A percentile compares a stretch with the other conserved stretches of the same genome.
Conservation (phyloP, 2,329 filamentous ascomycete species). For the Didymella segeticola region DNA sequence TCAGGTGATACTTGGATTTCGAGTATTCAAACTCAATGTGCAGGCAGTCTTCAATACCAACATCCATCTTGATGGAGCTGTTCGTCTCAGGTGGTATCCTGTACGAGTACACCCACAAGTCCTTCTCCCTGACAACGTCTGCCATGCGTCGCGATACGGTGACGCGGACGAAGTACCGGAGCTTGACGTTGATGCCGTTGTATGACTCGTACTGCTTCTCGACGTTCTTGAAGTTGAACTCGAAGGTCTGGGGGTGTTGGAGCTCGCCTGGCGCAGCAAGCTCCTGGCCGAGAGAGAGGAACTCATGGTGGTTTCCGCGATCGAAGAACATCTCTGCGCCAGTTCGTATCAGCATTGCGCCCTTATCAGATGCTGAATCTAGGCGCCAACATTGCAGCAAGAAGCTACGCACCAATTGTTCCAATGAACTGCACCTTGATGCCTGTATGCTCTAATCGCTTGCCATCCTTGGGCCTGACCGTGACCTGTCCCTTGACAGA, state of each 20-base stretch:
- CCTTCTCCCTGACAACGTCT: slow-evolving; percentile 97
- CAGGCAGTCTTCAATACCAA: slow-evolving; percentile 97
- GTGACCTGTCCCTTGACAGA: slow-evolving; percentile 97
- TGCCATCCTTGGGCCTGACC: slow-evolving; percentile 95
- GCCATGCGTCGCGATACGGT: slow-evolving; percentile 97
- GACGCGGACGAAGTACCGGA: slow-evolving; percentile 97
- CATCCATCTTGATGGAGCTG: slow-evolving; percentile 99
- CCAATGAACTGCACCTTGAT: slow-evolving; percentile 99
- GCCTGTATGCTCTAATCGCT: slow-evolving; percentile 95
- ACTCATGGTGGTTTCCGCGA: slow-evolving; percentile 98
- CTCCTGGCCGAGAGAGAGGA: slow-evolving; percentile 95
- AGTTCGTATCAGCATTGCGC: slow-evolving; percentile 18
- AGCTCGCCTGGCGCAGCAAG: slow-evolving; percentile 96
- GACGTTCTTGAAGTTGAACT: slow-evolving; percentile 99
- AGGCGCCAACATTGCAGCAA: slow-evolving; percentile 5
- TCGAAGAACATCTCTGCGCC: slow-evolving; percentile 97
- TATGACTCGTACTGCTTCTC: slow-evolving; percentile 99
- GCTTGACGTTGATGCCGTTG: slow-evolving; percentile 98
- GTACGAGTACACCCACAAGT: slow-evolving; percentile 99
- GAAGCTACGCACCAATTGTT: slow-evolving; percentile 76
- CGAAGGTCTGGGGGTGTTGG: slow-evolving; percentile 97
- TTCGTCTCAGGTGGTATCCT: slow-evolving; percentile 98
- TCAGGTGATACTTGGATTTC: slow-evolving; percentile 98
- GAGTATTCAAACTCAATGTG: slow-evolving; percentile 99
- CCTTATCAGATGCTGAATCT: neutral